Percentiles rank a stretch among this genome's conserved stretches.
phyloP scores from a whole-genome alignment of 2,329 filamentous ascomycete species.

The Trichophyton mentagrophytes region DNA sequence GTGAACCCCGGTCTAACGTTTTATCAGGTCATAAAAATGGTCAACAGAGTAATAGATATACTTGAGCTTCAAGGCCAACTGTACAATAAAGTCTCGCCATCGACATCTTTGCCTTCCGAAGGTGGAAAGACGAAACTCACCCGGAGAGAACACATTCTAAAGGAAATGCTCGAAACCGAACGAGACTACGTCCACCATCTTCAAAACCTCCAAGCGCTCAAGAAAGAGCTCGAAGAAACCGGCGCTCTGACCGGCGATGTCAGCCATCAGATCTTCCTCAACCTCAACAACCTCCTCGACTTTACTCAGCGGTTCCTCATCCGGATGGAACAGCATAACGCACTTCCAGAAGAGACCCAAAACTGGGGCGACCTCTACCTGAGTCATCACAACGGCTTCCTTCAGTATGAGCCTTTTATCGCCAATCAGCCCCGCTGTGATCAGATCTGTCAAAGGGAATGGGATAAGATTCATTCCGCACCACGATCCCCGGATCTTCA shows the following conservation, averaged over 20 bases:
- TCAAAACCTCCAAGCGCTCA: constrained; percentile 84
- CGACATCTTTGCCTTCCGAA: constrained; percentile 38
- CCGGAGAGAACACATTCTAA: constrained; percentile 76
- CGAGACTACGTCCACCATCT: constrained; percentile 96
- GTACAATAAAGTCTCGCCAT: constrained; percentile 46
- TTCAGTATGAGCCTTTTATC: constrained; percentile 93
- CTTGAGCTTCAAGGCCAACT: constrained; percentile 68
- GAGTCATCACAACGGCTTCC: constrained; percentile 71
- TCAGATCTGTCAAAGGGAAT: constrained; percentile 67
- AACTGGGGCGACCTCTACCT: constrained; percentile 93
- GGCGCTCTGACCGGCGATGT: constrained; percentile 79
- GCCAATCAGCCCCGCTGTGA: constrained; percentile 91
- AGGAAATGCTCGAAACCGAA: constrained; percentile 87
- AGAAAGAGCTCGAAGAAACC: constrained; percentile 76
- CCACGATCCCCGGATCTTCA: constrained; percentile 50
- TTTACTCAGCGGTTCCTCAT: constrained; percentile 93
- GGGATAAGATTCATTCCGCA: constrained; percentile 69
- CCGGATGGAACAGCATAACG: constrained; percentile 89
- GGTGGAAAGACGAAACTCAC: constrained; percentile 44
- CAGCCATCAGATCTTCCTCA: constrained; percentile 90
- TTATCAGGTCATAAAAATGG: constrained; percentile 65
- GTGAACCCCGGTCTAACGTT: neutral
- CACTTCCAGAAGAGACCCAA: constrained; percentile 60
- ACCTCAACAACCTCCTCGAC: constrained; percentile 87
- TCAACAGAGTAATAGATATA: constrained; percentile 82